A percentile compares a stretch with the other conserved stretches of the same genome.
These are phyloP conservation scores for Cyberlindnera saturnus DNA, from an alignment of 805 yeast species.

Conservation along the genomic window DNA sequence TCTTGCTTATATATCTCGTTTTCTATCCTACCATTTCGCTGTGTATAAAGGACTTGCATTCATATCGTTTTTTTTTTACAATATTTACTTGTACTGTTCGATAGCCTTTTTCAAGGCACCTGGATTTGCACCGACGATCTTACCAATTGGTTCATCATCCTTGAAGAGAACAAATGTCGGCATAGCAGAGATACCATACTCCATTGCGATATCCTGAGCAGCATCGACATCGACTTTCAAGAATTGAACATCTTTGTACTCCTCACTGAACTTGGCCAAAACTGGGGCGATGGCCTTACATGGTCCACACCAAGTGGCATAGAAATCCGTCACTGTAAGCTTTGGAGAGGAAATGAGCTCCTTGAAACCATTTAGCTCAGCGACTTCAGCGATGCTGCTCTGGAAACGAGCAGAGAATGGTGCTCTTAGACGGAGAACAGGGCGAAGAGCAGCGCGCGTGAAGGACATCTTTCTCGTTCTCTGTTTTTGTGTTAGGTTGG, in stretches of 20 bases:
- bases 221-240: constrained; percentile 69
- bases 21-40: background rate
- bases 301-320: constrained; percentile 78
- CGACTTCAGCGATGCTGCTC: constrained; percentile 29
- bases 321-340: constrained; percentile 55
- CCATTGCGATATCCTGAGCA: constrained; percentile 51
- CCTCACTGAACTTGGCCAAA: constrained; percentile 33
- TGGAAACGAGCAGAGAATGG: constrained; percentile 5
- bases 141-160: constrained; percentile 50
- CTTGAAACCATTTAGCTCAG: constrained; percentile 30
- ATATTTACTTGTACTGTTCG: constrained; percentile 20
- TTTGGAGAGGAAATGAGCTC: constrained; percentile 29
- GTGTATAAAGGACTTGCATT: background rate
- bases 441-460: constrained; percentile 7
- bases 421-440: constrained; percentile 5
- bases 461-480: constrained; percentile 2
- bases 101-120: constrained; percentile 28
- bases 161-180: constrained; percentile 62
- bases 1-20: too few relatives aligned
- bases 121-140: constrained; percentile 58
- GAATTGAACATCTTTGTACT: constrained; percentile 46
- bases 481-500: background rate
- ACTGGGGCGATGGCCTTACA: constrained; percentile 66
- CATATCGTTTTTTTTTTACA: background rate
- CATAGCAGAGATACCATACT: constrained; percentile 64